phyloP scores from a whole-genome alignment of 441 rosid species.

The Bruguiera hainesii region DNA sequence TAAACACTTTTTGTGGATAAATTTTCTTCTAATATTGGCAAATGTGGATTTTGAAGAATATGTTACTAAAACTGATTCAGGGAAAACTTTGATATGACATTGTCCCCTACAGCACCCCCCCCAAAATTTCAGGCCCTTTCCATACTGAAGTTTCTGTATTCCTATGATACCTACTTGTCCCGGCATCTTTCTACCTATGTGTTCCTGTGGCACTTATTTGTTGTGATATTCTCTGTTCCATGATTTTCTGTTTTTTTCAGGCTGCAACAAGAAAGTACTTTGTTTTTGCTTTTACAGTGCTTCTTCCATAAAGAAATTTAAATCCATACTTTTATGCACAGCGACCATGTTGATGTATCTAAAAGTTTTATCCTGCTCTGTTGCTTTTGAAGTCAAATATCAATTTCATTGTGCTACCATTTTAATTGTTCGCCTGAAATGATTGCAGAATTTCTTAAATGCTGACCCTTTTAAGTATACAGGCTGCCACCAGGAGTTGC shows the following conservation, averaged over 20 bases:
- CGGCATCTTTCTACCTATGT: too few relatives aligned
- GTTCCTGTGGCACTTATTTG: too few relatives aligned
- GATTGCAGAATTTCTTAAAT: slow-evolving; percentile 22
- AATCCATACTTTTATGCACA: too few relatives aligned
- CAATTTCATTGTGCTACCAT: not conserved
- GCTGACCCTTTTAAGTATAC: slow-evolving; percentile 21
- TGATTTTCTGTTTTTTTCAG: not conserved
- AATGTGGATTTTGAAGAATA: not conserved
- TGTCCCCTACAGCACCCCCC: too few relatives aligned
- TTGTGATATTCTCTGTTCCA: too few relatives aligned
- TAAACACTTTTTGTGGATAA: not conserved
- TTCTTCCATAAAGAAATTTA: too few relatives aligned
- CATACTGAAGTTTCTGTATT: too few relatives aligned
- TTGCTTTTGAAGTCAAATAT: not conserved
- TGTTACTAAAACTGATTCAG: not conserved
- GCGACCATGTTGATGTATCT: too few relatives aligned
- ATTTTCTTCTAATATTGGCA: not conserved
- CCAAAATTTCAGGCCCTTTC: too few relatives aligned
- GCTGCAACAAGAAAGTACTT: not conserved
- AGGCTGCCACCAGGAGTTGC: slow-evolving; percentile 96
- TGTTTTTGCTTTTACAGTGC: not conserved
- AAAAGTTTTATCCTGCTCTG: too few relatives aligned
- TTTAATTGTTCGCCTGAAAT: slow-evolving; percentile 10
- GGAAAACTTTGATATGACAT: not conserved
- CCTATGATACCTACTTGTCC: too few relatives aligned